Evolutionary conservation across 31 red algal species (phyloP), one percentile per base, ranked within the genome.

Genomic region (Asparagopsis taxiformis): DNA sequence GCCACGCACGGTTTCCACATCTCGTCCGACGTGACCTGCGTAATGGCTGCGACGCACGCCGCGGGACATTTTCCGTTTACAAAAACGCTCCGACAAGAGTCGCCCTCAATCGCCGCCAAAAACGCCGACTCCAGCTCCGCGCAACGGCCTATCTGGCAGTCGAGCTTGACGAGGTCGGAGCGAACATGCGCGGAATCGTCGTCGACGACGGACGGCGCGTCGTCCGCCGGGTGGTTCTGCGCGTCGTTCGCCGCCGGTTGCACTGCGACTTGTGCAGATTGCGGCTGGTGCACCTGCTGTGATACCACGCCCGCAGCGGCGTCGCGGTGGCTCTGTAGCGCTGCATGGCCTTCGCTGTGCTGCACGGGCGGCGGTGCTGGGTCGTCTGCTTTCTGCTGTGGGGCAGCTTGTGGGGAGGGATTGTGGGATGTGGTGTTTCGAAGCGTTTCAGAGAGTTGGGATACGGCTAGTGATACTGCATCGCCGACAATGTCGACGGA

Each of bases 41-140:
- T 31, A 7, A 83, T 63, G 48, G 37, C 41, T 4, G 44, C 10
- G 20, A 53, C 58, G 41, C 79, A 83, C 1, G 65, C 31, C 17
- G 22, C 43, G 5, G 79, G 79, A 23, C 79, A 83, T 29, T 73
- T 72, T 3, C 79, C 79, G 3, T 56, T 72, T 7, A 61, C 43
- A 20, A 83, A 73, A 35, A 83, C 19, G 21, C 55, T 53, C 20
- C 79, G 67, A 39, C 79, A 83, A 4, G 44, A 5, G 4, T 26
- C 3, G 59, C 79, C 79, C 32, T 83, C 79, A 1, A 83, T 49
- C 29, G 79, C 56, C 10, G 53, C 44, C n/a, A 83, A 44, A 7
- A 83, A 26, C 35, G 71, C n/a, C 13, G 58, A 53, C 1, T 38
- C 56, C 35, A 83, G 79, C 11, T 70, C n/a, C 22, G 62, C 43